Conservation (phyloP, 2,329 filamentous ascomycete species). For the Sclerotinia subarctica region DNA sequence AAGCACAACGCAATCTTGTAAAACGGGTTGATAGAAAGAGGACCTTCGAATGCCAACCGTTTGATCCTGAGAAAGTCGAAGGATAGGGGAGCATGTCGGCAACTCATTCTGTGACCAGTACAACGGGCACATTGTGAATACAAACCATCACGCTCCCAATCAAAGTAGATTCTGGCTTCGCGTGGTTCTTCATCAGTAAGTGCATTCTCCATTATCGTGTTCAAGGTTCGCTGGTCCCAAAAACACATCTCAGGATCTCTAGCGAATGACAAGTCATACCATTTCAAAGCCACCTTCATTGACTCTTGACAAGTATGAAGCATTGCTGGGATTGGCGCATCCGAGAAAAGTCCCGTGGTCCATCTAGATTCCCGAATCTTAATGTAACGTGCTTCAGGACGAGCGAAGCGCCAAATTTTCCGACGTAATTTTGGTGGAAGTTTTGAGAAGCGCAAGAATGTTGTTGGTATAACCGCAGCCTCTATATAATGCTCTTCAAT, state of each 20-base stretch:
- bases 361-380: slow-evolving; percentile 1
- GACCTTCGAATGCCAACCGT: neutral
- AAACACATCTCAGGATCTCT: neutral
- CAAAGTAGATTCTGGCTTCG: neutral
- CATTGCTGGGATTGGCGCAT: neutral
- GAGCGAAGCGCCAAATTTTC: neutral
- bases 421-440: neutral
- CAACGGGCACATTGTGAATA: slow-evolving; percentile 1
- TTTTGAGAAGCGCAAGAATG: neutral
- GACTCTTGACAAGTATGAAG: slow-evolving; percentile 6
- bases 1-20: slow-evolving; percentile 3
- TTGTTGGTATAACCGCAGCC: neutral
- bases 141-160: slow-evolving; percentile 4
- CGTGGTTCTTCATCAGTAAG: neutral
- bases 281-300: neutral
- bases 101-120: neutral
- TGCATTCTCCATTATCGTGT: neutral
- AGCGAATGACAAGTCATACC: slow-evolving; percentile 11
- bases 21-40: neutral
- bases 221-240: neutral
- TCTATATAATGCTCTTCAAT: neutral
- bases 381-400: slow-evolving; percentile 3
- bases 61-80: neutral
- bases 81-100: slow-evolving; percentile 4
- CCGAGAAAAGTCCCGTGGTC: neutral